A percentile compares a stretch with the other conserved stretches of the same genome.
These are phyloP conservation scores for Syncephalastrum contaminatum DNA, from an alignment of 371 early-diverging fungal genomes.

Conservation along the genomic window DNA sequence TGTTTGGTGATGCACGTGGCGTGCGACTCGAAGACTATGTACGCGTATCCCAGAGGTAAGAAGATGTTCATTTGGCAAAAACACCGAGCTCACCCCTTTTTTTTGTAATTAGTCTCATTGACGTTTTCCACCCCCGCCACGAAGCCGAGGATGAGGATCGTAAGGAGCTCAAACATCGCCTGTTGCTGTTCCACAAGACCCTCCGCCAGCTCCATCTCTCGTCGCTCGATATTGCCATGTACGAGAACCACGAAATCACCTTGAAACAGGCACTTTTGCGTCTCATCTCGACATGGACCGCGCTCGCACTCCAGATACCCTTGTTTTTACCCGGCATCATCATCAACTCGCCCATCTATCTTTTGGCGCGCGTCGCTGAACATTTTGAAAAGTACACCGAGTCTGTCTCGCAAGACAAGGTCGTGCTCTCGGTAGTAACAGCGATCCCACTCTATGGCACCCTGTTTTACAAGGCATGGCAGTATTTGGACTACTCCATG, in stretches of 20 bases:
- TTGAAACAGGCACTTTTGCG: slow-evolving; percentile 30
- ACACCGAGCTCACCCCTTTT: neutral
- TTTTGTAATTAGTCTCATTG: slow-evolving; percentile 24
- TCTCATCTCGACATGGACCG: slow-evolving; percentile 33
- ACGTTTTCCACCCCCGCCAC: slow-evolving; percentile 27
- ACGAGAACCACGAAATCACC: slow-evolving; percentile 44
- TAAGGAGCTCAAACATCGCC: slow-evolving; percentile 28
- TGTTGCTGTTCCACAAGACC: slow-evolving; percentile 35
- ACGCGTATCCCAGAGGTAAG: slow-evolving; percentile 50
- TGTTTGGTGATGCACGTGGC: slow-evolving; percentile 46
- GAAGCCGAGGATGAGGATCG: slow-evolving; percentile 17
- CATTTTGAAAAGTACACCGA: slow-evolving; percentile 52
- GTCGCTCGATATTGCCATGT: slow-evolving; percentile 44
- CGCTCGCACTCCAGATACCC: slow-evolving; percentile 47
- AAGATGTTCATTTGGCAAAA: neutral
- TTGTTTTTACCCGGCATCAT: slow-evolving; percentile 55
- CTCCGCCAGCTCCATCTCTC: slow-evolving; percentile 38
- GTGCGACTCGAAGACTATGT: slow-evolving; percentile 48
- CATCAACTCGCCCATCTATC: slow-evolving; percentile 55
- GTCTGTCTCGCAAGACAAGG: slow-evolving; percentile 53
- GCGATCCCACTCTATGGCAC: slow-evolving; percentile 38
- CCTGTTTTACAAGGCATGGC: slow-evolving; percentile 36
- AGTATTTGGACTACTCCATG: slow-evolving; percentile 26
- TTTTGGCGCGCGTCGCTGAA: slow-evolving; percentile 42
- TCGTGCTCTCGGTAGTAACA: slow-evolving; percentile 34